phyloP scores from a whole-genome alignment of 192 early-diverging fungal species.

The Chytriomyces hyalinus region DNA sequence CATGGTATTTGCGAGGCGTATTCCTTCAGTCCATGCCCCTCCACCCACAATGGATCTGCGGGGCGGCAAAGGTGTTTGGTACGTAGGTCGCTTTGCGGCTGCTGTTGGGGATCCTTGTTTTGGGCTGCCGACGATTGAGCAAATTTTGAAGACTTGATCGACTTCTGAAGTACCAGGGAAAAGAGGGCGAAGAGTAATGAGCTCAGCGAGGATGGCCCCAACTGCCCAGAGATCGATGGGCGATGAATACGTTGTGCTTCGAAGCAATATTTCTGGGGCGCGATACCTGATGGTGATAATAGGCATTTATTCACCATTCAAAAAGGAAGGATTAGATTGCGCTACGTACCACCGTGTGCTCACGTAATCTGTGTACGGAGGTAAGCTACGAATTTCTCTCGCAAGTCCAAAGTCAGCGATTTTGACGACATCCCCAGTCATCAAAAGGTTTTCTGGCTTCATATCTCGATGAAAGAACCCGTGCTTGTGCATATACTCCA shows the following conservation, averaged over 20 bases:
- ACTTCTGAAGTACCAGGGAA: conserved; percentile 95
- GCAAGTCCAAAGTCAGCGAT: conserved; percentile 97
- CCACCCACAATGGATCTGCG: conserved; percentile 39
- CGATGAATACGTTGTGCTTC: conserved; percentile 80
- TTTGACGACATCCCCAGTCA: conserved; percentile 68
- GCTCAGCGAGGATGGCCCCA: conserved; percentile 88
- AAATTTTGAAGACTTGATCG: conserved; percentile 90
- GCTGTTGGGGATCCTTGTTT: conserved; percentile 3
- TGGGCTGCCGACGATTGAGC: conserved; percentile 80
- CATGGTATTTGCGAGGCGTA: conserved; percentile 57
- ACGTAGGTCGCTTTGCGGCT: not conserved
- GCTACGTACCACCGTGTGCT: conserved; percentile 88
- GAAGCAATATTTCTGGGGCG: conserved; percentile 91
- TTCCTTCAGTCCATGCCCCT: conserved; percentile 57
- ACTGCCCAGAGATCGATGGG: conserved; percentile 98
- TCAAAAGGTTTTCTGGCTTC: conserved; percentile 82
- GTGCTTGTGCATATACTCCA: conserved; percentile 90
- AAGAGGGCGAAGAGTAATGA: conserved; percentile 84
- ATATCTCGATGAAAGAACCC: conserved; percentile 84
- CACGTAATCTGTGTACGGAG: conserved; percentile 97
- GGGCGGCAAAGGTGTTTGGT: conserved; percentile 2
- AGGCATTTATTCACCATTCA: no score
- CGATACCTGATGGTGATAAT: conserved; percentile 47
- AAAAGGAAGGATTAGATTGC: not conserved
- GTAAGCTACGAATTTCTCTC: conserved; percentile 82